Base-by-base conservation (phyloP, 75 land plant genomes). In the Selaginella tamariscina region DNA sequence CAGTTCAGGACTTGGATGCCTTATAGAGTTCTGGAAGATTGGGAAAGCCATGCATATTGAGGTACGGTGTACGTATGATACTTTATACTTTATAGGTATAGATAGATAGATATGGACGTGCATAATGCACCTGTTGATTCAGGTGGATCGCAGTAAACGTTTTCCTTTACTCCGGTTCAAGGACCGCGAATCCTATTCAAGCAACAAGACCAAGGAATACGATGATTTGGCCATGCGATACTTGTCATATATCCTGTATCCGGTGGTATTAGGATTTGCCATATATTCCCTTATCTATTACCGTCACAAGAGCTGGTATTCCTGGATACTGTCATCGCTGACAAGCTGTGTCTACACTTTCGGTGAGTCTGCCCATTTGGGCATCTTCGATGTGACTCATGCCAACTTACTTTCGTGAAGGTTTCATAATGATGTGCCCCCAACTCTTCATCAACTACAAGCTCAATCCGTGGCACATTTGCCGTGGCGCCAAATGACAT, bases 401-500 rank as follows among this genome's bases (percentile, higher is more conserved):
- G n/a, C n/a, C n/a, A n/a, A n/a, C n/a, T n/a, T n/a, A n/a, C n/a
- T n/a, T n/a, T n/a, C n/a, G n/a, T n/a, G n/a, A 56, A 94, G 98
- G 98, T 62, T 94, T 94, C 70, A 94, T 90, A n/a, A 94, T 90
- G 91, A 94, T 94, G 98, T 94, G 98, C 62, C 98, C 98, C 32
- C 98, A 94, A 65, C 73, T 94, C 49, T 94, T 94, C 72, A 94
- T 94, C 68, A 94, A 94, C 79, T 94, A 94, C 60, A 94, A 94
- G 80, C 75, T 94, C 56, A 82, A 94, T 94, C 98, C 27, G 98
- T 94, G 73, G 98, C 98, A 29, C 98, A 94, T 75, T 39, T 94
- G 54, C 98, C 98, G 13, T 94, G 98, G 98, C 82, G 98, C 32
- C 98, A 94, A 63, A 94, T 94, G 98, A 94, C 98, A n/a, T 94